A percentile compares a stretch with the other conserved stretches of the same genome.
Evolutionary conservation across 2,329 filamentous ascomycete species (phyloP).

Genomic region (Colletotrichum horii): DNA sequence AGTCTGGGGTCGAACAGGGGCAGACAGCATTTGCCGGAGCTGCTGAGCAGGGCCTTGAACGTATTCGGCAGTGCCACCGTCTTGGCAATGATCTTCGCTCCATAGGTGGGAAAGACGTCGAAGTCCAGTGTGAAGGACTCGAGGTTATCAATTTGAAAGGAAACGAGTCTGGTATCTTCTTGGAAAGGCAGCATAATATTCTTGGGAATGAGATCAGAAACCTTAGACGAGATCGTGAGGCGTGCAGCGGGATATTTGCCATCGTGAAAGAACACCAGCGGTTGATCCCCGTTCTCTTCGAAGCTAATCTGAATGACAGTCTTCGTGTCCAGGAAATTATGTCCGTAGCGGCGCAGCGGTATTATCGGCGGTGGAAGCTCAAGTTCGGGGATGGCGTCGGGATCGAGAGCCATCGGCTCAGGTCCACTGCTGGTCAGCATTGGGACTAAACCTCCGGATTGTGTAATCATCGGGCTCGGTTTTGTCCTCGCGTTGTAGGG

Average conservation of each 20-base stretch:
- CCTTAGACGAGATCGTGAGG: slow-evolving; percentile 94
- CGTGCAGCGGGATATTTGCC: slow-evolving; percentile 95
- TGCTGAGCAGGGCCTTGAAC: slow-evolving; percentile 78
- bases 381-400: slow-evolving; percentile 88
- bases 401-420: slow-evolving; percentile 72
- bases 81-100: slow-evolving; percentile 95
- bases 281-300: slow-evolving; percentile 73
- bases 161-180: slow-evolving; percentile 91
- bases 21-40: slow-evolving; percentile 80
- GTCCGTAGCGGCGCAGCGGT: slow-evolving; percentile 89
- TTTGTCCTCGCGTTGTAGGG: slow-evolving; percentile 55
- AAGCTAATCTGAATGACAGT: slow-evolving; percentile 94
- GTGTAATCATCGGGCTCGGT: slow-evolving; percentile 49
- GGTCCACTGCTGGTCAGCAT: slow-evolving; percentile 56
- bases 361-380: slow-evolving; percentile 96
- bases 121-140: slow-evolving; percentile 95
- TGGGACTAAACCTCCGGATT: slow-evolving; percentile 45
- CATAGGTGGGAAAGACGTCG: slow-evolving; percentile 96
- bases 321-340: slow-evolving; percentile 98
- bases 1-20: slow-evolving; percentile 93
- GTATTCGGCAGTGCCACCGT: slow-evolving; percentile 89
- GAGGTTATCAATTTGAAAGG: slow-evolving; percentile 94
- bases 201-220: slow-evolving; percentile 93
- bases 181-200: slow-evolving; percentile 96
- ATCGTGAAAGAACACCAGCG: slow-evolving; percentile 95